Conservation (phyloP, 1,284 basidiomycete species). For the Coniferiporia weirii region DNA sequence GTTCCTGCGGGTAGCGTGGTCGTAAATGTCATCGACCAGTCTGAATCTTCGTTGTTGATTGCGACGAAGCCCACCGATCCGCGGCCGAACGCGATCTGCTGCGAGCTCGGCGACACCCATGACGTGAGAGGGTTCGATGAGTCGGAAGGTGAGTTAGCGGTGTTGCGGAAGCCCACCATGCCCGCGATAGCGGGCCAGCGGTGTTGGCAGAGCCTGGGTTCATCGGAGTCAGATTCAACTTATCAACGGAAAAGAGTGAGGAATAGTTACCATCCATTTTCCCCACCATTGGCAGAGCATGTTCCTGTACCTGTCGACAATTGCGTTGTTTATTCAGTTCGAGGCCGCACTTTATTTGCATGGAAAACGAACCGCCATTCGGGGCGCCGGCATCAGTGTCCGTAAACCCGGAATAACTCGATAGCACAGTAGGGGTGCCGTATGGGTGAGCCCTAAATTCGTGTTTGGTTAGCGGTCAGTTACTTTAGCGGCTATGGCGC, state of each 20-base stretch:
- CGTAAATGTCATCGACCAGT: conserved; percentile 49
- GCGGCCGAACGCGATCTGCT: conserved; percentile 60
- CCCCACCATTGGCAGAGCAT: conserved; percentile 47
- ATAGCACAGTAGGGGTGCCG: conserved; percentile 60
- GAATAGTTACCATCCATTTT: conserved; percentile 41
- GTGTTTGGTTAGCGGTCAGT: neutral
- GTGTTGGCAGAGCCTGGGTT: conserved; percentile 50
- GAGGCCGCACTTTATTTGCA: neutral
- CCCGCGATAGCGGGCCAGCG: conserved; percentile 52
- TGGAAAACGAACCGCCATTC: conserved; percentile 37
- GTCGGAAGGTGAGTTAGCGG: conserved; percentile 30
- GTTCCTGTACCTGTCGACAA: conserved; percentile 39
- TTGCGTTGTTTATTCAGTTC: neutral
- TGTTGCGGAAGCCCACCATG: conserved; percentile 61
- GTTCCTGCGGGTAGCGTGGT: conserved; percentile 51
- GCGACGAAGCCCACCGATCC: conserved; percentile 40
- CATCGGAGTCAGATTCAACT: neutral
- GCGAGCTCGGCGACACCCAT: conserved; percentile 50
- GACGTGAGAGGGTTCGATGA: conserved; percentile 34
- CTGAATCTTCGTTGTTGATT: conserved; percentile 55
- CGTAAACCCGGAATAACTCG: conserved; percentile 49
- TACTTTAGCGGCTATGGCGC: neutral
- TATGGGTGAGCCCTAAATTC: conserved; percentile 49
- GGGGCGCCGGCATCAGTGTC: conserved; percentile 51
- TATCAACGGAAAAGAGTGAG: neutral